Evolutionary conservation across 331 rosid genomes (phyloP), one percentile per base, ranked within the genome.

Genomic region (Dryas integrifolia): DNA sequence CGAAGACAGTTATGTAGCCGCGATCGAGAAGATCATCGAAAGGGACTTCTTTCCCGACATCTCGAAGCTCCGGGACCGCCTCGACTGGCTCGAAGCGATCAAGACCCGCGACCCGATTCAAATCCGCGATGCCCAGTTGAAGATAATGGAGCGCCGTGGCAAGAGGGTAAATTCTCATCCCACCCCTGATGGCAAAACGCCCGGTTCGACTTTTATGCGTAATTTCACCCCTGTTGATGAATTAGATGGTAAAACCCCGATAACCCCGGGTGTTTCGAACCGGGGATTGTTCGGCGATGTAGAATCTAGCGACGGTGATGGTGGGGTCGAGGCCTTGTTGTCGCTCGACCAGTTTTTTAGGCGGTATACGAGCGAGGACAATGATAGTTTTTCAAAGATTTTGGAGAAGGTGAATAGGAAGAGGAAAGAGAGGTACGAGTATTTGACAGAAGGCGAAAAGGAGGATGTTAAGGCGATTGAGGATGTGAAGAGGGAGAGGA

Each of bases 1-100:
- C 39, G 96, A 95, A 73, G 99, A 95, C 72, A 65, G 90, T 0
- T 95, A 92, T 64, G 93, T 92, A 11, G 96, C 78, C 64, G 96
- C 91, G 30, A 81, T 95, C 57, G 96, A 95, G 93, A 87, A 88
- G 85, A 95, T 95, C 59, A 87, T 95, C 79, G 98, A 95, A 81
- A 92, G 99, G 18, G 99, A 95, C 77, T 95, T 82, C 90, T 92
- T 95, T 74, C 99, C 99, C 46, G 99, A 95, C 21, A 92, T 95
- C 76, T 72, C 96, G 15, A 95, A 95, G 88, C 99, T 95, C 65
- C 85, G 96, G 39, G 99, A 95, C 61, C 96, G 97, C 72, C 96
- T 86, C 55, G 99, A 95, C 35, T 95, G 97, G 99, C 90, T 92
- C 10, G 92, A 89, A 77, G 99, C 99, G 39, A 64, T 88, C 73